A percentile compares a stretch with the other conserved stretches of the same genome.
Conservation (phyloP, 345 rosid genomes). For the Eucalyptus globulus region DNA sequence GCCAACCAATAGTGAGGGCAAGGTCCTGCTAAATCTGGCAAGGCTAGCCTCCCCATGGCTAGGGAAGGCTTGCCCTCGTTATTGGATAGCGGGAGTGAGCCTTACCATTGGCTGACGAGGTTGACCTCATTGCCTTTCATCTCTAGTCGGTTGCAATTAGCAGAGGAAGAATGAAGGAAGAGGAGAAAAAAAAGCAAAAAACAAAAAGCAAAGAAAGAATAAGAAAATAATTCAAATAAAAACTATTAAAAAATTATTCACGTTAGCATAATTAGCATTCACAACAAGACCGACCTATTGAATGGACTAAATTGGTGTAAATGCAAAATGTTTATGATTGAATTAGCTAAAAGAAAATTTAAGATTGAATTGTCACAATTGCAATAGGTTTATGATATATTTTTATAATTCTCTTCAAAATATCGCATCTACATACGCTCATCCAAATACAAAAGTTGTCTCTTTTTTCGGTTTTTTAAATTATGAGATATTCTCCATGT, state of each 20-base stretch:
- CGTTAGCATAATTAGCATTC: fast-evolving
- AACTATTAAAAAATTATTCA: fast-evolving
- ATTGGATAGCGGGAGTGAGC: too few relatives aligned
- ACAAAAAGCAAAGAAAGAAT: too few relatives aligned
- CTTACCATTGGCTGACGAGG: too few relatives aligned
- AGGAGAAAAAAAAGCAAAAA: too few relatives aligned
- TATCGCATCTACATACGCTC: fast-evolving
- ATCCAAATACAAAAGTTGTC: neutral
- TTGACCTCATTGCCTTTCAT: too few relatives aligned
- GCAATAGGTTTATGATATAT: fast-evolving
- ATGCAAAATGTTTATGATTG: fast-evolving
- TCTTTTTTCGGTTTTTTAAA: neutral
- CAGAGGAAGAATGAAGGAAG: too few relatives aligned
- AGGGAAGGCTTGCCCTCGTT: too few relatives aligned
- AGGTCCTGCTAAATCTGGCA: fast-evolving
- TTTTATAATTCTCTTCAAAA: fast-evolving
- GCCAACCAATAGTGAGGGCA: too few relatives aligned
- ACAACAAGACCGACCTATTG: fast-evolving
- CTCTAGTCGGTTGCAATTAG: too few relatives aligned
- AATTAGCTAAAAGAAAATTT: too few relatives aligned
- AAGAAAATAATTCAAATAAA: too few relatives aligned
- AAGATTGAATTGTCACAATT: fast-evolving
- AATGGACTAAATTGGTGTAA: fast-evolving
- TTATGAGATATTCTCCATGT: neutral
- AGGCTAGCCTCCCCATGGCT: too few relatives aligned